Percentiles rank a stretch among this genome's conserved stretches.
phyloP scores from a whole-genome alignment of 2,329 filamentous ascomycete genomes.

The Erysiphe pisi region DNA sequence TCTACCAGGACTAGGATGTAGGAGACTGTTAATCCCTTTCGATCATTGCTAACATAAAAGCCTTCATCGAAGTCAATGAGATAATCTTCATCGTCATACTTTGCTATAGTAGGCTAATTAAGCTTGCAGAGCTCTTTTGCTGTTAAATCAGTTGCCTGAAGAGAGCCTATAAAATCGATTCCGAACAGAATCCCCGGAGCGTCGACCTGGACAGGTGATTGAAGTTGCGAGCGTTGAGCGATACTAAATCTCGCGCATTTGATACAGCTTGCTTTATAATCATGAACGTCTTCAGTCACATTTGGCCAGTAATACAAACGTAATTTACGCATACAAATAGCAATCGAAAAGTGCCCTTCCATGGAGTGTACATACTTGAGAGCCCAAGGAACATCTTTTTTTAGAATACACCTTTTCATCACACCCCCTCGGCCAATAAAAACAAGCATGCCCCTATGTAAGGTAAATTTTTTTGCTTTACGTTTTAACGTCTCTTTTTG shows the following conservation, averaged over 20 bases:
- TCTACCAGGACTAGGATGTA: constrained; percentile 25
- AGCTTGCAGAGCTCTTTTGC: constrained; percentile 7
- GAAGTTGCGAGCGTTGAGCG: neutral
- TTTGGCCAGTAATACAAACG: constrained; percentile 4
- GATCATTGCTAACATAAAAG: constrained; percentile 20
- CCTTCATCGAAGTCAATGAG: constrained; percentile 21
- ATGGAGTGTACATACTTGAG: constrained; percentile 11
- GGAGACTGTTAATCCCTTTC: constrained; percentile 10
- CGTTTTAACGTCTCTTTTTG: constrained; percentile 1
- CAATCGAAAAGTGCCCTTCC: constrained; percentile 16
- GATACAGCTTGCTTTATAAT: constrained; percentile 17
- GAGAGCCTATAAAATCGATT: constrained; percentile 15
- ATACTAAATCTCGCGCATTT: constrained; percentile 21
- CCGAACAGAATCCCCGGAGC: constrained; percentile 15
- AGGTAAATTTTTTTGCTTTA: neutral
- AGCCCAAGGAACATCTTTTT: constrained; percentile 23
- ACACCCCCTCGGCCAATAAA: constrained; percentile 5
- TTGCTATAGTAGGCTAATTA: constrained; percentile 6
- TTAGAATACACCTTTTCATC: neutral
- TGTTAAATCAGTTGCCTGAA: constrained; percentile 6
- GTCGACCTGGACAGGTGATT: neutral
- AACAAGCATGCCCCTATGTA: constrained; percentile 11
- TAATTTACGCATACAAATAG: constrained; percentile 7
- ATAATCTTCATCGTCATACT: constrained; percentile 22
- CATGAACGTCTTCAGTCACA: constrained; percentile 1